A percentile compares a stretch with the other conserved stretches of the same genome.
phyloP scores from a whole-genome alignment of 208 protist species.

The Herpetomonas tarakana region DNA sequence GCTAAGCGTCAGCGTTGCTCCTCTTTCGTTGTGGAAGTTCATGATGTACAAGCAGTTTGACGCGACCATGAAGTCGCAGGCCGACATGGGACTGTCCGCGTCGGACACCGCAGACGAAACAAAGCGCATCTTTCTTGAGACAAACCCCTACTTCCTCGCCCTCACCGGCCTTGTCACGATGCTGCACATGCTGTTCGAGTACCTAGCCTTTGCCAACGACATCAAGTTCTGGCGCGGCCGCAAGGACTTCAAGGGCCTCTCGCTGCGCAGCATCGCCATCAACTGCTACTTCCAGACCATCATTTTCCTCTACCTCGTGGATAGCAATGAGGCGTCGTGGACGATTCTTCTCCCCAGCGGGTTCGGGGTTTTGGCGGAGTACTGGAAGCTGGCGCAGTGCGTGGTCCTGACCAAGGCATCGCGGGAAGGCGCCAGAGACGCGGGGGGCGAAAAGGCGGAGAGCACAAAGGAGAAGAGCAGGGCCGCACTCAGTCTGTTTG shows the following conservation, averaged over 20 bases:
- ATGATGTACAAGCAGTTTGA: slow-evolving; percentile 83
- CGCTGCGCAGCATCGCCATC: slow-evolving; percentile 93
- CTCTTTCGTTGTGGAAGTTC: slow-evolving; percentile 61
- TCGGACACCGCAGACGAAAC: slow-evolving; percentile 63
- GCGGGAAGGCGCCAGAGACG: not conserved
- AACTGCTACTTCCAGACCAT: slow-evolving; percentile 93
- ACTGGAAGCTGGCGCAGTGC: slow-evolving; percentile 97
- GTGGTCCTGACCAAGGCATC: slow-evolving; percentile 8
- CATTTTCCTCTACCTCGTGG: slow-evolving; percentile 98
- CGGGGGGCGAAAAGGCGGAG: not conserved
- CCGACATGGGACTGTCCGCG: slow-evolving; percentile 50
- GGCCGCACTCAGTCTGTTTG: slow-evolving; percentile 3
- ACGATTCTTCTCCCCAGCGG: slow-evolving; percentile 90
- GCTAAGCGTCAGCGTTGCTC: slow-evolving; percentile 52
- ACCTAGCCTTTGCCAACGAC: slow-evolving; percentile 98
- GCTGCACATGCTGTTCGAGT: slow-evolving; percentile 98
- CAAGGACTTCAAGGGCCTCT: slow-evolving; percentile 96
- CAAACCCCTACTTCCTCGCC: slow-evolving; percentile 92
- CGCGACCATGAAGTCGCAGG: slow-evolving; percentile 66
- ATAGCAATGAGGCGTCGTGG: slow-evolving; percentile 92
- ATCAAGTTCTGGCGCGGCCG: slow-evolving; percentile 82
- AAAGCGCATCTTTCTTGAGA: slow-evolving; percentile 96
- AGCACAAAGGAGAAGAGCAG: slow-evolving; percentile 6
- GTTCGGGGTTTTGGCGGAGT: slow-evolving; percentile 92
- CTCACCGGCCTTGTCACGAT: slow-evolving; percentile 94